These are phyloP conservation scores for Chenopodium suecicum DNA, from an alignment of 148 eudicot species.

Conservation along the genomic window DNA sequence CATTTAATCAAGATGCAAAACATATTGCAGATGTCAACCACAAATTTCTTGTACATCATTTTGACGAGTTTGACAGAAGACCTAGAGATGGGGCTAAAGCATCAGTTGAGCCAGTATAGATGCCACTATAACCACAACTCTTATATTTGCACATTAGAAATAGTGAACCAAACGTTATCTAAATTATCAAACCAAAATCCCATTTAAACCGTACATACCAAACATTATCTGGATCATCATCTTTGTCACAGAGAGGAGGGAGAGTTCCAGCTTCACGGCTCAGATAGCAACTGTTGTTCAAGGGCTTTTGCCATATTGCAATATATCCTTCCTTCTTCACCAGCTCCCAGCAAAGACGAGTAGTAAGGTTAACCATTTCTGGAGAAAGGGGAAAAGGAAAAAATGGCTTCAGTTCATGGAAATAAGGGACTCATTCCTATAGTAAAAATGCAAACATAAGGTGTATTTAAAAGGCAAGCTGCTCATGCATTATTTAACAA, in stretches of 20 bases:
- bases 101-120: neutral
- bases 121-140: neutral
- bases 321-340: constrained; percentile 91
- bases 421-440: neutral
- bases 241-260: constrained; percentile 76
- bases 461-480: neutral
- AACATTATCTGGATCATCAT: constrained; percentile 86
- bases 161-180: neutral
- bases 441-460: constrained; percentile 3
- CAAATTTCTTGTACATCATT: neutral
- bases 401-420: neutral
- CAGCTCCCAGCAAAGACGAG: constrained; percentile 87
- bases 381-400: constrained; percentile 20
- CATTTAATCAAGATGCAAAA: neutral
- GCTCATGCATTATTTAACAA: neutral
- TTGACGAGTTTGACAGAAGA: neutral
- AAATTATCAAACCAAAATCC: neutral
- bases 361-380: constrained; percentile 92
- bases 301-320: constrained; percentile 99
- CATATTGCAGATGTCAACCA: neutral
- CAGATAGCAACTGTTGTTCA: constrained; percentile 77
- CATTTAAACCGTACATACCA: constrained; percentile 50
- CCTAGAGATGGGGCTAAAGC: neutral
- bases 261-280: constrained; percentile 60
- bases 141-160: neutral